These are phyloP conservation scores for Leccinum brunneo-olivaceum DNA, from an alignment of 1,284 basidiomycete genomes.

Conservation along the genomic window DNA sequence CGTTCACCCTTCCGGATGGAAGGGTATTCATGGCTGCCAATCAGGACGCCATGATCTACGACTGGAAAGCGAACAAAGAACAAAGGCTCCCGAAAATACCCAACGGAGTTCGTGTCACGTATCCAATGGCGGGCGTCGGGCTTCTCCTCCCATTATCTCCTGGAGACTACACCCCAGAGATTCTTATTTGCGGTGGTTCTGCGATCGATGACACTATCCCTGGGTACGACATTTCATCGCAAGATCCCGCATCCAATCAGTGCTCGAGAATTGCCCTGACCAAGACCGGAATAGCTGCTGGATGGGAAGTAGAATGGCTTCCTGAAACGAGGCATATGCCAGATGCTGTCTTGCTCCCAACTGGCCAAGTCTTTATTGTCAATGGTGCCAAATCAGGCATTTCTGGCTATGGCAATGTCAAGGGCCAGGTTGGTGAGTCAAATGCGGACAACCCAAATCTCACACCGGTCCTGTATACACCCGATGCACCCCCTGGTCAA, in stretches of 20 bases:
- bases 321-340: conserved; percentile 71
- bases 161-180: conserved; percentile 60
- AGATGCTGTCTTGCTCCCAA: conserved; percentile 77
- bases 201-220: conserved; percentile 56
- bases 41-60: conserved; percentile 72
- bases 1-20: conserved; percentile 67
- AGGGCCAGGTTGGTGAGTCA: conserved; percentile 60
- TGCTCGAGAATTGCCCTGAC: conserved; percentile 67
- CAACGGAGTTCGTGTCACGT: conserved; percentile 75
- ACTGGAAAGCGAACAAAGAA: conserved; percentile 65
- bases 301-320: conserved; percentile 74
- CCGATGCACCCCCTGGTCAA: conserved; percentile 47
- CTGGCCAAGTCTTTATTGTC: conserved; percentile 68
- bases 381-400: conserved; percentile 74
- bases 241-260: conserved; percentile 64
- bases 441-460: conserved; percentile 77
- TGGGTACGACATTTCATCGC: conserved; percentile 58
- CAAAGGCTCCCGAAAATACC: conserved; percentile 62
- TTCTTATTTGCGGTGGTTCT: conserved; percentile 78
- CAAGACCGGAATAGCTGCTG: conserved; percentile 55
- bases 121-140: conserved; percentile 73
- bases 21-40: conserved; percentile 77
- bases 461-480: conserved; percentile 71
- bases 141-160: conserved; percentile 66
- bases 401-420: conserved; percentile 80